Evolutionary conservation across 768 basidiomycete genomes (phyloP).

Genomic region (Xanthoconium purpureum): DNA sequence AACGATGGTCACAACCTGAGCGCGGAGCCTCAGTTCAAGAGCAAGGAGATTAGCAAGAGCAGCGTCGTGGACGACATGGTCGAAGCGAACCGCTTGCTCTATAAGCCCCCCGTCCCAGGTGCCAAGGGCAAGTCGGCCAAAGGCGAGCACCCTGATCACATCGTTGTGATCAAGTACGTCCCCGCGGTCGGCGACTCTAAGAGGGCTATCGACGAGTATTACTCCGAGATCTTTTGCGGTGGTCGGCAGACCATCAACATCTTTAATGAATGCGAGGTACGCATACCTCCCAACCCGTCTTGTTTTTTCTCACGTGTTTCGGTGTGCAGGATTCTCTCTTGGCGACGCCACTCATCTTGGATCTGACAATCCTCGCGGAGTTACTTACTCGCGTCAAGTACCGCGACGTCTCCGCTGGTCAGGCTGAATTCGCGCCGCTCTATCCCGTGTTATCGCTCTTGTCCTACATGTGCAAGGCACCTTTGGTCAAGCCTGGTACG

Average conservation of each 20-base stretch:
- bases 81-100: slow-evolving; percentile 81
- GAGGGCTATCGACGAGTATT: slow-evolving; percentile 99
- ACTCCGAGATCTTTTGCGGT: slow-evolving; percentile 96
- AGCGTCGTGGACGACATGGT: slow-evolving; percentile 99
- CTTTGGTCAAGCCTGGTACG: slow-evolving; percentile 91
- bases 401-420: slow-evolving; percentile 48
- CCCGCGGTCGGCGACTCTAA: slow-evolving; percentile 97
- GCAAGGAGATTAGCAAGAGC: slow-evolving; percentile 98
- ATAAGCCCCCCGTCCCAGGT: slow-evolving; percentile 70
- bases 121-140: slow-evolving; percentile 59
- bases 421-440: slow-evolving; percentile 72
- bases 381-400: slow-evolving; percentile 91
- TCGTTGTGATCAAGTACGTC: slow-evolving; percentile 96
- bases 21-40: slow-evolving; percentile 90
- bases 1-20: slow-evolving; percentile 94
- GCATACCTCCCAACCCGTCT: slow-evolving; percentile 8
- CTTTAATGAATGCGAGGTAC: slow-evolving; percentile 95
- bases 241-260: slow-evolving; percentile 92
- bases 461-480: slow-evolving; percentile 97
- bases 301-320: neutral
- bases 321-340: slow-evolving; percentile 78
- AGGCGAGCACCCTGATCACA: slow-evolving; percentile 97
- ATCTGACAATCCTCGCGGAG: slow-evolving; percentile 90
- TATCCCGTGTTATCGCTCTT: slow-evolving; percentile 91
- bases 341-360: slow-evolving; percentile 93